Evolutionary conservation across 225 moss, liverwort and hornwort genomes (phyloP), one percentile per base, ranked within the genome.

Genomic region (Anthoceros angustus): DNA sequence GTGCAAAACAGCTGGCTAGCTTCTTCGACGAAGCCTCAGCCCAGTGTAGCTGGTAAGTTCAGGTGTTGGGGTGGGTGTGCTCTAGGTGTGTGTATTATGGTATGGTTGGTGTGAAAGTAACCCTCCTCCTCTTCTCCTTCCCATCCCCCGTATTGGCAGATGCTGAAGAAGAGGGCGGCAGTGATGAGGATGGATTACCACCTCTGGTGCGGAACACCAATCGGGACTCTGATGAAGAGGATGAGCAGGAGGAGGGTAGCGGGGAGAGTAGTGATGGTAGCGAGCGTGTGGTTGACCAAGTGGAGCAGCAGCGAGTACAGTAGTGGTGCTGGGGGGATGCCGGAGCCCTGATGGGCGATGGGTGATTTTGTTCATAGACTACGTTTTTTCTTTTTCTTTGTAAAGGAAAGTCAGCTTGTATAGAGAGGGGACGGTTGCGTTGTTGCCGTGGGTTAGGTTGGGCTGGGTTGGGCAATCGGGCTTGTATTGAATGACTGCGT

Each of bases 1-100:
- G 91, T 89, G 73, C 95, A 95, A 71, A 88, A 91, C 73, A 85
- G 88, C 8, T 95, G 88, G 68, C 77, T 95, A 24, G 78, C 85
- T 12, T 79, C 72, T 70, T 76, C 74, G 25, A 67, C 73, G 39
- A 74, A 74, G 43, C 65, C 71, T 64, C 62, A 69, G 39, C 21
- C 24, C 42, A 72, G 70, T 25, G 68, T 63, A n/a, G 63, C 70
- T 64, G 84, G 80, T 80, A 74, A 65, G 16, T 5, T 18, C 18
- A 48, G 46, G 1, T 55, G n/a, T 12, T 55, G 18, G 10, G 46
- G 12, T 48, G 46, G 12, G 46, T 48, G 18, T 55, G 10, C 55
- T 18, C 6, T 23, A 8, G 16, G 8, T 15, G 10, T 15, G 1
- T 18, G 6, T 55, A 18, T 7, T 55, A 7, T 55, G 55, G 55